A percentile compares a stretch with the other conserved stretches of the same genome.
phyloP scores from a whole-genome alignment of 495 filamentous ascomycete species.

The Penicillium tannophilum region DNA sequence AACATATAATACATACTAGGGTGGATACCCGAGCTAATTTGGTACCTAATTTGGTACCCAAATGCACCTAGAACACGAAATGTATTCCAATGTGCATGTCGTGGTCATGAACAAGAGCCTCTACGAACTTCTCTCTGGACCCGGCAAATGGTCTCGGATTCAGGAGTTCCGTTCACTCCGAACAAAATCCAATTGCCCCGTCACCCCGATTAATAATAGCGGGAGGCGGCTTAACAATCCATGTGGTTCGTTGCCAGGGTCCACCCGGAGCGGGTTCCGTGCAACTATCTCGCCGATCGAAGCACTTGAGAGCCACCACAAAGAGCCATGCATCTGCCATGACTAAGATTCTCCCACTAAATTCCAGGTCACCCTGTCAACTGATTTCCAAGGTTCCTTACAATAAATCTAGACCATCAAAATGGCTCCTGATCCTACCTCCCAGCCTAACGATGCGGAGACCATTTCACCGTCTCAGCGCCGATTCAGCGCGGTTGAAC shows the following conservation, averaged over 20 bases:
- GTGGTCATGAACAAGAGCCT: not conserved
- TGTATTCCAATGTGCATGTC: too few species aligned
- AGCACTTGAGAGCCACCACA: slow-evolving; percentile 7
- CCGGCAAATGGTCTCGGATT: not conserved
- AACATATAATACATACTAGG: too few species aligned
- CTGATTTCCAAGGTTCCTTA: too few species aligned
- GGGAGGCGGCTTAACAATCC: slow-evolving; percentile 10
- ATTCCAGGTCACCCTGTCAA: not conserved
- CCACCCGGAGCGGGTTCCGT: not conserved
- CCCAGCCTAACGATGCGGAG: not conserved
- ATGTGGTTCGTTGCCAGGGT: slow-evolving; percentile 15
- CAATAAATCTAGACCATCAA: not conserved
- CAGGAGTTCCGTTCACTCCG: not conserved
- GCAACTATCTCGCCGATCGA: slow-evolving; percentile 14
- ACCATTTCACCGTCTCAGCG: not conserved
- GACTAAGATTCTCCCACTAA: slow-evolving; percentile 12
- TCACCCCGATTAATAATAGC: slow-evolving; percentile 29
- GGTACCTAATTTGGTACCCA: too few species aligned
- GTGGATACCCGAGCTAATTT: too few species aligned
- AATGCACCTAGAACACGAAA: too few species aligned
- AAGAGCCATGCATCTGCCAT: slow-evolving; percentile 15
- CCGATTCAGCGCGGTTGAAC: slow-evolving; percentile 25
- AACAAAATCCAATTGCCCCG: slow-evolving; percentile 7
- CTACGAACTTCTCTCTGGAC: not conserved
- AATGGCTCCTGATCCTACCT: not conserved